These are phyloP conservation scores for Hyphopichia wangnamkhiaoensis DNA, from an alignment of 1,139 yeast genomes.

Conservation along the genomic window DNA sequence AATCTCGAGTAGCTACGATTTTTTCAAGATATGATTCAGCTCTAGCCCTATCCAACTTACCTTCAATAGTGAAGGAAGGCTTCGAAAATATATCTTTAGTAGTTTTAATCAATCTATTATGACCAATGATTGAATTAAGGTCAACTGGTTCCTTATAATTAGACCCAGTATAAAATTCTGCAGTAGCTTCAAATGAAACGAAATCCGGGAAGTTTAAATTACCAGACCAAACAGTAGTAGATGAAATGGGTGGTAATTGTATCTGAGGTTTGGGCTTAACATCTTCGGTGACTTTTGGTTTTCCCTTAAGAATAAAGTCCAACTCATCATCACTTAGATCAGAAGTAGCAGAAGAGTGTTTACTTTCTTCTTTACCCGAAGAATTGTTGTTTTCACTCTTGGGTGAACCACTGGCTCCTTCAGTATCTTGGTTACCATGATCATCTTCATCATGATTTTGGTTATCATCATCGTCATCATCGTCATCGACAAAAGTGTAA, in stretches of 20 bases:
- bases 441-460: constrained; percentile 9
- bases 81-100: constrained; percentile 31
- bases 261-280: constrained; percentile 3
- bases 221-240: constrained; percentile 53
- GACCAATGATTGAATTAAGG: constrained; percentile 18
- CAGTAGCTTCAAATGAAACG: constrained; percentile 47
- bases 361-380: no score
- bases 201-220: constrained; percentile 55
- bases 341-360: not conserved
- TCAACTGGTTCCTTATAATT: constrained; percentile 29
- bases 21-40: constrained; percentile 61
- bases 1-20: constrained; percentile 49
- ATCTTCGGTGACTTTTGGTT: constrained; percentile 3
- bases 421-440: constrained; percentile 4
- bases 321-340: constrained; percentile 4
- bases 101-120: constrained; percentile 28
- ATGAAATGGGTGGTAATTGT: constrained; percentile 14
- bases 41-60: constrained; percentile 53
- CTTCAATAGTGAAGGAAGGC: constrained; percentile 53
- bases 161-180: constrained; percentile 44
- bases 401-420: constrained; percentile 2
- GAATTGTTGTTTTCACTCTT: no score
- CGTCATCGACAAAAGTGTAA: constrained; percentile 2
- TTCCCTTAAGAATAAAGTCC: constrained; percentile 11
- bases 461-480: constrained; percentile 12